Percentiles rank a stretch among this genome's conserved stretches.
phyloP scores from a whole-genome alignment of 805 yeast genomes.

The Myxozyma melibiosi region DNA sequence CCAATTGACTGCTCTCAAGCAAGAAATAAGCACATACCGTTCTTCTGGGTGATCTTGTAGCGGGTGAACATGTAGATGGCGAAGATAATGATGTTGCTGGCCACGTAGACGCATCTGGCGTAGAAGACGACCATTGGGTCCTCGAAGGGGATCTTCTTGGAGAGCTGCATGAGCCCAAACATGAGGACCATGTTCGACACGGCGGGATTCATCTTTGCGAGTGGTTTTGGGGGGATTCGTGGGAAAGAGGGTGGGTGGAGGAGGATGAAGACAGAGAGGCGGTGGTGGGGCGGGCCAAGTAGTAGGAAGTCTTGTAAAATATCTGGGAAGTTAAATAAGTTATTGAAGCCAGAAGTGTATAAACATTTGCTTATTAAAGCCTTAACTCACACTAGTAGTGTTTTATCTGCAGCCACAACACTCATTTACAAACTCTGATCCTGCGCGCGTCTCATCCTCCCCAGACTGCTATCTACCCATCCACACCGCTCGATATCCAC shows the following conservation, averaged over 20 bases:
- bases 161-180: slow-evolving; percentile 95
- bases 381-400: too few relatives aligned
- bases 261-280: neutral
- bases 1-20: neutral
- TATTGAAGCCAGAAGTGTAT: too few relatives aligned
- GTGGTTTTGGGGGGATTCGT: neutral
- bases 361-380: too few relatives aligned
- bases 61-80: slow-evolving; percentile 68
- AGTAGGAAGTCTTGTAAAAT: too few relatives aligned
- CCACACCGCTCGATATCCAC: too few relatives aligned
- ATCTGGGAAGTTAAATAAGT: too few relatives aligned
- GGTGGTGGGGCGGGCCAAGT: slow-evolving; percentile 1
- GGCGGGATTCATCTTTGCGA: slow-evolving; percentile 74
- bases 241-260: neutral
- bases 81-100: slow-evolving; percentile 67
- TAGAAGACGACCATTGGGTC: slow-evolving; percentile 71
- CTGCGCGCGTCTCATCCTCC: too few relatives aligned
- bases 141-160: slow-evolving; percentile 86
- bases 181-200: slow-evolving; percentile 81
- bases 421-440: too few relatives aligned
- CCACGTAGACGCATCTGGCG: slow-evolving; percentile 71
- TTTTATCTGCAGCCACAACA: too few relatives aligned
- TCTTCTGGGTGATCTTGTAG: slow-evolving; percentile 64
- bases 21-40: slow-evolving; percentile 47
- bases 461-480: too few relatives aligned